Conservation (phyloP, 306 rosid genomes). For the Alnus rubra region DNA sequence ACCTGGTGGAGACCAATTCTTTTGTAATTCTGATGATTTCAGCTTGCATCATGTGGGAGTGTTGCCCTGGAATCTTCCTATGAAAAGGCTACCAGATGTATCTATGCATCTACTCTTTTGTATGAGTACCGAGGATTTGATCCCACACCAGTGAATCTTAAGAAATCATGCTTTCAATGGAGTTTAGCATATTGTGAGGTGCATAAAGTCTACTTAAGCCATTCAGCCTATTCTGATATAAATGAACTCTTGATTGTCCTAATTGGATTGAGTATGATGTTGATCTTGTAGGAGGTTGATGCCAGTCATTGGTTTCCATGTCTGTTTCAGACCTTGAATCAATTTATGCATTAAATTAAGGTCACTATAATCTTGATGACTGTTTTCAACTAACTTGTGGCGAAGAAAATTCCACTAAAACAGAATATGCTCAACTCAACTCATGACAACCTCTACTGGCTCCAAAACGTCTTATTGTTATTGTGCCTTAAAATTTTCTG, state of each 20-base stretch:
- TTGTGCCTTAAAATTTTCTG: not conserved
- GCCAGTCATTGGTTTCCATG: not conserved
- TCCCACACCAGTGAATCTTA: constrained; percentile 31
- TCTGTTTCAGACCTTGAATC: not conserved
- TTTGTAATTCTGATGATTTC: constrained; percentile 26
- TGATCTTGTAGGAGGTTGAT: not conserved
- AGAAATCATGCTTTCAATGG: constrained; percentile 52
- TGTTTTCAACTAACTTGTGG: not conserved
- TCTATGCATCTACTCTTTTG: constrained; percentile 55
- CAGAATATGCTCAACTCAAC: not conserved
- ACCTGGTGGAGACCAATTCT: not conserved
- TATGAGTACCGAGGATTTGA: constrained; percentile 47
- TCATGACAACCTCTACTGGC: not conserved
- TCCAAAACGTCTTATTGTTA: not conserved
- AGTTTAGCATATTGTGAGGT: constrained; percentile 59
- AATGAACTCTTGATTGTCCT: constrained; percentile 2
- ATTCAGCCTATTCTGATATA: constrained; percentile 5
- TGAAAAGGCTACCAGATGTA: constrained; percentile 55
- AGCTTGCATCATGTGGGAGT: constrained; percentile 55
- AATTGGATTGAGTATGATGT: not conserved
- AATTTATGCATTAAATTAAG: not conserved
- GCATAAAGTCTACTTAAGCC: constrained; percentile 13
- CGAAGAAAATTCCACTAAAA: not conserved
- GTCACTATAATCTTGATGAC: not conserved
- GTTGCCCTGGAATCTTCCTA: constrained; percentile 61